Base-by-base conservation (phyloP, 2,329 filamentous ascomycete genomes). In the Alternaria tenuissima region DNA sequence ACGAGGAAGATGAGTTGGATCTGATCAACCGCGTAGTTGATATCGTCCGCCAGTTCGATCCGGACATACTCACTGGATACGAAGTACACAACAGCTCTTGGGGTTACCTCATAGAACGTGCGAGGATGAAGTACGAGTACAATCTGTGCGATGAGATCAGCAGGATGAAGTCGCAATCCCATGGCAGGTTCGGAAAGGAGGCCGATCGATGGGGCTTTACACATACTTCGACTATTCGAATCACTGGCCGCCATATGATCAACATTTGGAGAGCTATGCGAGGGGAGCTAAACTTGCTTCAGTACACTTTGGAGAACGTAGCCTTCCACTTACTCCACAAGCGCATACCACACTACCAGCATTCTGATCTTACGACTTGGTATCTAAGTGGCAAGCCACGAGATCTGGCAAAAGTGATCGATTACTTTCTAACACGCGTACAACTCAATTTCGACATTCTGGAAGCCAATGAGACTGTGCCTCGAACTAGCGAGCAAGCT, bases 261-360 rank as follows among this genome's bases (percentile, higher is more conserved):
- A 98, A 98, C 69, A 91, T 98, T 46, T 98, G 95, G 93, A 87
- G 94, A 69, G 93, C 94, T 0, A 97, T 99, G 94, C 87, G 93
- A 59, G 88, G 90, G n/a, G 94, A 97, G 78, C 81, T 99, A 28
- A 96, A 94, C 68, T 81, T 99, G 28, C 84, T 97, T 11, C 94
- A 97, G 74, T 98, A 99, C 74, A 97, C 92, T 0, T 91, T 98
- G 88, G 95, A 98, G 78, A 97, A 97, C 71, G 92, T 98, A 4
- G 92, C 88, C 0, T 98, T 96, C 82, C 93, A 98, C 79, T 79
- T 98, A 1, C 84, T 99, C 2, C 93, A 96, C 68, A 88, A 88
- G 32, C 88, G 94, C 3, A 91, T 98, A 51, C 95, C 95, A 6
- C 93, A 97, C 76, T 97, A 96, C 75, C 84, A 89, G 2, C 92